Percentiles rank a stretch among this genome's conserved stretches.
phyloP scores from a whole-genome alignment of 192 early-diverging fungal species.

The Hyaloraphidium curvatum region DNA sequence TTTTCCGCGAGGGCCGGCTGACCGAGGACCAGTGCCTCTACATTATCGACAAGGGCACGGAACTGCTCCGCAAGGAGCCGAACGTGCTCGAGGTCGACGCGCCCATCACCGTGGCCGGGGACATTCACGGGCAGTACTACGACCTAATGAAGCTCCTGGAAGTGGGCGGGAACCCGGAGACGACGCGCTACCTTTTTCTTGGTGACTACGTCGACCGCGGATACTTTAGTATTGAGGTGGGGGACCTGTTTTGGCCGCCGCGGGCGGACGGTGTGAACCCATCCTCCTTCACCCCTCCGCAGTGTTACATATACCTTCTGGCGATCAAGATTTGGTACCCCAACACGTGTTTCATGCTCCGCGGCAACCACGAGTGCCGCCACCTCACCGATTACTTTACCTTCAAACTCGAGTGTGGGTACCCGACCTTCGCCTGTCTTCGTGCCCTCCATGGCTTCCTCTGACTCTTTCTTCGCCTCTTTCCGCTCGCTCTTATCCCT shows the following conservation, averaged over 20 bases:
- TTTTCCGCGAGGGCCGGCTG: slow-evolving; percentile 79
- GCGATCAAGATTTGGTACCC: slow-evolving; percentile 85
- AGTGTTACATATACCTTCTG: slow-evolving; percentile 85
- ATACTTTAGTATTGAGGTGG: slow-evolving; percentile 89
- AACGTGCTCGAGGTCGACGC: slow-evolving; percentile 76
- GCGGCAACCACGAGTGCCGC: slow-evolving; percentile 93
- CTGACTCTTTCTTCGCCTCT: no score
- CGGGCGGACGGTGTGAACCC: neutral
- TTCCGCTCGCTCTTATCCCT: no score
- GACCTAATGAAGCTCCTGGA: slow-evolving; percentile 97
- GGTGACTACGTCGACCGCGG: slow-evolving; percentile 96
- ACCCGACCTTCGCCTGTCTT: neutral
- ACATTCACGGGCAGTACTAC: slow-evolving; percentile 96
- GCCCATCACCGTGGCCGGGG: slow-evolving; percentile 83
- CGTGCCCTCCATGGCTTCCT: neutral
- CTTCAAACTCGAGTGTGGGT: slow-evolving; percentile 89
- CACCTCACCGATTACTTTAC: slow-evolving; percentile 97
- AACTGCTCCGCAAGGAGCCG: slow-evolving; percentile 57
- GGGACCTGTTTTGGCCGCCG: neutral
- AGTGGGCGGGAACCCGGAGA: slow-evolving; percentile 81
- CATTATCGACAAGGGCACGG: slow-evolving; percentile 67
- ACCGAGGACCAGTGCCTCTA: slow-evolving; percentile 77
- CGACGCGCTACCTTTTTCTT: slow-evolving; percentile 79
- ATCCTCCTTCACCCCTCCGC: neutral
- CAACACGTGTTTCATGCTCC: slow-evolving; percentile 61